Base-by-base conservation (phyloP, 345 rosid genomes). In the Physaria fendleri region DNA sequence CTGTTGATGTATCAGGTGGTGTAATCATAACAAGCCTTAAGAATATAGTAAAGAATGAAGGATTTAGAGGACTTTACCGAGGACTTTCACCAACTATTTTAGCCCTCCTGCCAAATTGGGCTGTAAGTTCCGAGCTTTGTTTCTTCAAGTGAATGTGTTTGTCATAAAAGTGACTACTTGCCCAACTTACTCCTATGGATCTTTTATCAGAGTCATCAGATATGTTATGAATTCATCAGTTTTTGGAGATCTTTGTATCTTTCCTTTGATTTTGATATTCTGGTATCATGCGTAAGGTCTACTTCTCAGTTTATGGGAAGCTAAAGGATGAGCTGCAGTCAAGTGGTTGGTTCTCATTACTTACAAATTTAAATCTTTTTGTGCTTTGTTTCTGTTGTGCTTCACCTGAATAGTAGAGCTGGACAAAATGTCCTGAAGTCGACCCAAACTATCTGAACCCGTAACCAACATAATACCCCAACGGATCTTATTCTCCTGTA, bases 41-140 rank as follows among this genome's bases (percentile, higher is more conserved):
- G 67, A 74, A 71, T 68, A 86, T 88, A 70, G 42, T 82, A 5
- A 83, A 67, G 71, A 80, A 73, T 32, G 95, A 88, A 71, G 96
- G 98, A 25, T 43, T 83, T 45, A 83, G 56, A 72, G 98, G 98
- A 49, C 39, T 92, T 79, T 92, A 92, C 56, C 90, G 91, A 27
- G 98, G 98, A 28, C 96, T 88, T 62, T 88, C 99, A 37, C 99
- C 97, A 44, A 92, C 99, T 15, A 77, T 92, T 52, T 34, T 88
- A 57, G 99, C 99, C 34, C 77, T 92, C 35, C 95, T 88, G 49
- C 97, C 99, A 2, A 93, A 86, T 53, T 93, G 99, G 99, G 94
- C 97, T 33, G 99, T 93, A 78, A 83, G 97, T 51, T 12, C 55
- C 0, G 8, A 58, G 15, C 27, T 57, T 48, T 57, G 12, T 56